These are phyloP conservation scores for Penicillium sp. DNA, from an alignment of 2,329 filamentous ascomycete species.

Conservation along the genomic window DNA sequence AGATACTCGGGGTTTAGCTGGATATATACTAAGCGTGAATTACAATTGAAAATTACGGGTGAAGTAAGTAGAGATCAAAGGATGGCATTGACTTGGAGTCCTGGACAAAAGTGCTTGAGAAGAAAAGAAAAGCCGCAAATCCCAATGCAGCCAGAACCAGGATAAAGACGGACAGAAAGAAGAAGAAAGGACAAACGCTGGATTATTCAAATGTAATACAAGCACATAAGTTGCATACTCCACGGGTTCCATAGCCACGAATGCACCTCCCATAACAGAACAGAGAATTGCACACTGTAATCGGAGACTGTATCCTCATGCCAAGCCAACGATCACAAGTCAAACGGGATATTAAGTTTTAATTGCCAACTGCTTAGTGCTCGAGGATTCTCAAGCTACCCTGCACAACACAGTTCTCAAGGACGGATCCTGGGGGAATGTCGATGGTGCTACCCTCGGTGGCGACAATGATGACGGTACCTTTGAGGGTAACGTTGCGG, in stretches of 20 bases:
- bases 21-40: too few species aligned
- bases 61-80: background rate
- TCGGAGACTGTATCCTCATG: background rate
- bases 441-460: slow-evolving; percentile 98
- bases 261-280: slow-evolving; percentile 24
- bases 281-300: background rate
- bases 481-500: slow-evolving; percentile 93
- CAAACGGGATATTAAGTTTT: background rate
- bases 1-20: too few species aligned
- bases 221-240: slow-evolving; percentile 29
- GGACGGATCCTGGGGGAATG: slow-evolving; percentile 90
- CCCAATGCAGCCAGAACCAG: slow-evolving; percentile 16
- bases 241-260: slow-evolving; percentile 24
- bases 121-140: slow-evolving; percentile 13
- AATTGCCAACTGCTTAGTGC: slow-evolving; percentile 51
- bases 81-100: slow-evolving; percentile 19
- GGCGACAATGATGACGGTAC: slow-evolving; percentile 96
- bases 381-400: slow-evolving; percentile 79
- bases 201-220: slow-evolving; percentile 32
- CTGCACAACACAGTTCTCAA: slow-evolving; percentile 99
- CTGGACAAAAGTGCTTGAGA: slow-evolving; percentile 16
- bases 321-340: background rate
- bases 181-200: slow-evolving; percentile 24
- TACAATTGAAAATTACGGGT: background rate
- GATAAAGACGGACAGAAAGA: background rate